Evolutionary conservation across 306 rosid species (phyloP).

Genomic region (Dalbergia cochinchinensis): DNA sequence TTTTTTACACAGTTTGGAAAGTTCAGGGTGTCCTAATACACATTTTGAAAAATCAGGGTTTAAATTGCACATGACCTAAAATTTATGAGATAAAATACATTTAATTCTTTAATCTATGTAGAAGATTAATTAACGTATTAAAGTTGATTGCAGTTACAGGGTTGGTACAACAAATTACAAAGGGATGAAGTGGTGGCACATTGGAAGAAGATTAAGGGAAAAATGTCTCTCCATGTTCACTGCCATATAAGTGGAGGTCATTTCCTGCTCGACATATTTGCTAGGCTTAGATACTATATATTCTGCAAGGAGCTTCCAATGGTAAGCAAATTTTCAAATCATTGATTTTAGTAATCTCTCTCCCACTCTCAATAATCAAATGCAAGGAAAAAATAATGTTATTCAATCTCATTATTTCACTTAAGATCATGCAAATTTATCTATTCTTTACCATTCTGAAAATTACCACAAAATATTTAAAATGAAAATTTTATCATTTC

Average conservation of each 20-base stretch:
- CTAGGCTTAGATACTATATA: slow-evolving; percentile 82
- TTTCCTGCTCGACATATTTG: slow-evolving; percentile 72
- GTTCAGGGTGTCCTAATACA: too few species aligned
- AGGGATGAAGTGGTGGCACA: slow-evolving; percentile 96
- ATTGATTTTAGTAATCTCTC: slow-evolving; percentile 38
- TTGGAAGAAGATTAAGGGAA: slow-evolving; percentile 87
- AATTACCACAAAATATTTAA: too few species aligned
- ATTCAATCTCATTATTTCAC: too few species aligned
- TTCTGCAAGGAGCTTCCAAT: slow-evolving; percentile 89
- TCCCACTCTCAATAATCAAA: slow-evolving; percentile 41
- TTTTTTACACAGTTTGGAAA: too few species aligned
- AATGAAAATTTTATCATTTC: too few species aligned
- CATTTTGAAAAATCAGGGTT: too few species aligned
- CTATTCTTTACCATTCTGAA: too few species aligned
- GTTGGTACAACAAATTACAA: slow-evolving; percentile 90
- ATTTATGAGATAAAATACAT: too few species aligned
- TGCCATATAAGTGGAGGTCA: slow-evolving; percentile 98
- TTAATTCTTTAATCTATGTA: too few species aligned
- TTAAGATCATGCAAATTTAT: too few species aligned
- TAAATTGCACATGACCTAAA: too few species aligned
- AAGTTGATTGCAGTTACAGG: slow-evolving; percentile 76
- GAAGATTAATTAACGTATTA: background rate
- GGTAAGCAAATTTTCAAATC: slow-evolving; percentile 50
- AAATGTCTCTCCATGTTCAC: slow-evolving; percentile 90
- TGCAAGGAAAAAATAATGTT: too few species aligned